A percentile compares a stretch with the other conserved stretches of the same genome.
phyloP scores from a whole-genome alignment of 371 early-diverging fungal genomes.

The Thermomucor indicae-seudaticae region DNA sequence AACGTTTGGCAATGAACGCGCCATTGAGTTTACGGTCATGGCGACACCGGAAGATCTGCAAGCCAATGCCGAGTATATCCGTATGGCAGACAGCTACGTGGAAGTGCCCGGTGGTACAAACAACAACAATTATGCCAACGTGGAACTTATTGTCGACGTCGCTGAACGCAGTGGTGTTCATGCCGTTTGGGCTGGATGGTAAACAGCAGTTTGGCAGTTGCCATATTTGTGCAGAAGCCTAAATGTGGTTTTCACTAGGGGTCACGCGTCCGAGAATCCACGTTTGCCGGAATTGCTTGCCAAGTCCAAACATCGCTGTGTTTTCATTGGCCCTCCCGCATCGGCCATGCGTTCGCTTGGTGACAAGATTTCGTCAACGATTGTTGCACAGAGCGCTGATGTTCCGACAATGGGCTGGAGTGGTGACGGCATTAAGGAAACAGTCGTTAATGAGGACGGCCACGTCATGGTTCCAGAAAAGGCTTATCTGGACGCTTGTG shows the following conservation, averaged over 20 bases:
- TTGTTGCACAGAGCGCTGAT: constrained; percentile 94
- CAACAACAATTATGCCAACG: constrained; percentile 98
- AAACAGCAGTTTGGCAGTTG: constrained; percentile 15
- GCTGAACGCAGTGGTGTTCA: constrained; percentile 95
- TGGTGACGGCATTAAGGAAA: constrained; percentile 83
- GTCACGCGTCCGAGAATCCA: constrained; percentile 99
- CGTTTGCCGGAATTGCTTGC: constrained; percentile 88
- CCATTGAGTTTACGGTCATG: constrained; percentile 97
- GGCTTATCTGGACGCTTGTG: constrained; percentile 78
- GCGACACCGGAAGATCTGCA: constrained; percentile 97
- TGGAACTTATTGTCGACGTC: constrained; percentile 95
- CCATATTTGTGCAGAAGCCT: neutral
- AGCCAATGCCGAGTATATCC: constrained; percentile 97
- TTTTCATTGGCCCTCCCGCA: constrained; percentile 98
- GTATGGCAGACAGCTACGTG: constrained; percentile 97
- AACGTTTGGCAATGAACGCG: constrained; percentile 94
- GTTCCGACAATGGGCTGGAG: constrained; percentile 97
- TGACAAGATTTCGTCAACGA: constrained; percentile 98
- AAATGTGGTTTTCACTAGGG: constrained; percentile 68
- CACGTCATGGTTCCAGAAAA: constrained; percentile 79
- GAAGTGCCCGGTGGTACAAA: constrained; percentile 96
- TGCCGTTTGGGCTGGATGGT: constrained; percentile 71
- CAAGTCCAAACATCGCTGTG: constrained; percentile 71
- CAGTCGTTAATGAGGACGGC: constrained; percentile 58
- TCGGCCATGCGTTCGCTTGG: constrained; percentile 98